Conservation (phyloP, 192 early-diverging fungal genomes). For the Radiomyces spectabilis region DNA sequence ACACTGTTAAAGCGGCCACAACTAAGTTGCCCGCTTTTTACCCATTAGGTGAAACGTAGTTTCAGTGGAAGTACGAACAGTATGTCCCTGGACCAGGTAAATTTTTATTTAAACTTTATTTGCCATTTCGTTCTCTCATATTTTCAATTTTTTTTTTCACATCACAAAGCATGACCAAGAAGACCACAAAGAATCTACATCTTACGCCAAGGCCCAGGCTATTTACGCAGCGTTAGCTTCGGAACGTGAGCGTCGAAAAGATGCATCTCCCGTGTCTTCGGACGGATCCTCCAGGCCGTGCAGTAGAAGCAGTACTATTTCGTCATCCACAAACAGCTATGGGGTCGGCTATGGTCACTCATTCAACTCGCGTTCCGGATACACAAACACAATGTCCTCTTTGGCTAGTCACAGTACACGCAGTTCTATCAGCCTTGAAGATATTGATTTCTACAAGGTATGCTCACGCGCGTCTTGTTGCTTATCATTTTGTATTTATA, state of each 20-base stretch:
- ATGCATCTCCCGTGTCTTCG: not conserved
- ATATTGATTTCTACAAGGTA: not conserved
- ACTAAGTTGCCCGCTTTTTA: too few species aligned
- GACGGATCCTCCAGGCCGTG: not conserved
- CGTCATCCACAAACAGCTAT: not conserved
- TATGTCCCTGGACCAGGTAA: too few species aligned
- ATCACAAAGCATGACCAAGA: too few species aligned
- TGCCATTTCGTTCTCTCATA: too few species aligned
- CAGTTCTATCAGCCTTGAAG: not conserved
- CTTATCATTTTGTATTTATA: not conserved
- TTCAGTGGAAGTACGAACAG: too few species aligned
- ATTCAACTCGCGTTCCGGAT: not conserved
- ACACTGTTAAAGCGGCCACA: too few species aligned
- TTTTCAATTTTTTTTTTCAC: too few species aligned
- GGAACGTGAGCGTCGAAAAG: not conserved
- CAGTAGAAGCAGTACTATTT: not conserved
- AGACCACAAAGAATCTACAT: too few species aligned
- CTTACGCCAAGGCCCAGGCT: not conserved
- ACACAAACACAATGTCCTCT: not conserved
- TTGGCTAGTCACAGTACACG: not conserved
- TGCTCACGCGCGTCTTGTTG: not conserved
- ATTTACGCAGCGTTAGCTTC: not conserved
- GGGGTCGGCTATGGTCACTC: not conserved
- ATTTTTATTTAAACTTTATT: too few species aligned
- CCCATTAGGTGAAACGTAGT: too few species aligned